Base-by-base conservation (phyloP, 2,329 filamentous ascomycete genomes). In the Fusarium subtropicale region DNA sequence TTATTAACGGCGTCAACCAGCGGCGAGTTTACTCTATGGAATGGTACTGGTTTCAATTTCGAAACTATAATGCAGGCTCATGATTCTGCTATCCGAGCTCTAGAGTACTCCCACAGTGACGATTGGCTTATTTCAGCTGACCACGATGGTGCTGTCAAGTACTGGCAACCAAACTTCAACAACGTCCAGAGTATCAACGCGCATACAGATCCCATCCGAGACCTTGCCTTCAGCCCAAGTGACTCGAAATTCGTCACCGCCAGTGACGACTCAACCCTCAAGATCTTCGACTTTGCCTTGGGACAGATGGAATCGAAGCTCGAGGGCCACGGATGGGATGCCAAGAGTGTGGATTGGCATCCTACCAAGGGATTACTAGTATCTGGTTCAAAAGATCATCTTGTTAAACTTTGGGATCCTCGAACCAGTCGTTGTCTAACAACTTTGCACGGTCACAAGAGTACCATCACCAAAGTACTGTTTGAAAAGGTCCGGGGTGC, bases 11-110 rank as follows among this genome's bases (percentile, higher is more conserved):
- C 94, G 24, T 97, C 94, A 0, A 97, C 94, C 71, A 98, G 95
- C 78, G 96, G 96, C 76, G 96, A 99, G 79, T 99, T 99, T 76
- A 99, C 97, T 39, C 82, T 99, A 5, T 99, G 96, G 96, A 99
- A 99, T 78, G 96, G 96, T 68, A 98, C 95, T 44, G 95, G 94
- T 26, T 99, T 99, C 87, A 98, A 99, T 80, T 99, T 99, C 75
- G 96, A 99, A 82, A 98, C 96, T 5, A 97, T 99, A 30, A 97
- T 97, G 92, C 94, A 97, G 83, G 95, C 95, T 39, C 95, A 98
- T 79, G 95, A 97, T 80, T 90, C 90, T 57, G 92, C 93, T 38
- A 94, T 97, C 70, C 88, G 93, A 72, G 90, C 92, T 12, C 85
- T 94, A 46, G 89, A 90, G 69, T 99, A 97, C 83, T 97, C 96